A percentile compares a stretch with the other conserved stretches of the same genome.
Evolutionary conservation across 441 rosid species (phyloP).

Genomic region (Brassica hybrid): DNA sequence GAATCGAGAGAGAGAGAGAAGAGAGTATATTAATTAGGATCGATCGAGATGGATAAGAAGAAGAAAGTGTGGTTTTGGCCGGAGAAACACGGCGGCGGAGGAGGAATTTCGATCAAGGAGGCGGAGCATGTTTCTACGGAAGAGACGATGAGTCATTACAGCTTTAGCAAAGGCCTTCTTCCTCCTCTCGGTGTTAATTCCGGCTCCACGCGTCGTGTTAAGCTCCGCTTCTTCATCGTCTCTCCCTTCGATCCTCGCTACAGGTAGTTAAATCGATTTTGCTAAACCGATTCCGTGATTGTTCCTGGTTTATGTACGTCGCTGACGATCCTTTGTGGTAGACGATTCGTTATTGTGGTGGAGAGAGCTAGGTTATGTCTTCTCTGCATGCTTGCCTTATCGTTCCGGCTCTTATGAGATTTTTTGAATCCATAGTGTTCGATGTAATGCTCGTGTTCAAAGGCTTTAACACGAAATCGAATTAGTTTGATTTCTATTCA

Average conservation of each 20-base stretch:
- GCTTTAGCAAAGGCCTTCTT: slow-evolving; percentile 62
- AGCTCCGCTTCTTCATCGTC: slow-evolving; percentile 61
- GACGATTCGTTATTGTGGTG: background rate
- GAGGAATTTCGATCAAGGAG: slow-evolving; percentile 1
- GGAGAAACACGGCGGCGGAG: slow-evolving; percentile 18
- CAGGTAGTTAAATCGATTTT: slow-evolving; percentile 50
- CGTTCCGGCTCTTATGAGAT: background rate
- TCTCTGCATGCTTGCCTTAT: slow-evolving; percentile 27
- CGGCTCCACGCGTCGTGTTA: slow-evolving; percentile 44
- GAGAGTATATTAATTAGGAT: slow-evolving; percentile 3
- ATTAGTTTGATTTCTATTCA: background rate
- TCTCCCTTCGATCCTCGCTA: slow-evolving; percentile 75
- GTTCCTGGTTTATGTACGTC: too few species aligned
- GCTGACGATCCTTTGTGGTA: background rate
- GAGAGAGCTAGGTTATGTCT: background rate
- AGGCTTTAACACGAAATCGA: background rate
- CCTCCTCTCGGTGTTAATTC: slow-evolving; percentile 78
- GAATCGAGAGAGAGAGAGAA: background rate
- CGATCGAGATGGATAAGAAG: slow-evolving; percentile 10
- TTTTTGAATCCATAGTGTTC: slow-evolving; percentile 28
- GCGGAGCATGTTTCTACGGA: slow-evolving; percentile 24
- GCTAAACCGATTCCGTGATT: background rate
- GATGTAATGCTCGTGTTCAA: slow-evolving; percentile 27
- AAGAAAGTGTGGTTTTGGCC: slow-evolving; percentile 41
- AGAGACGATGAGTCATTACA: slow-evolving; percentile 48